Percentiles rank a stretch among this genome's conserved stretches.
These are phyloP conservation scores for Lasiodiplodia citricola DNA, from an alignment of 2,329 filamentous ascomycete species.

Conservation along the genomic window DNA sequence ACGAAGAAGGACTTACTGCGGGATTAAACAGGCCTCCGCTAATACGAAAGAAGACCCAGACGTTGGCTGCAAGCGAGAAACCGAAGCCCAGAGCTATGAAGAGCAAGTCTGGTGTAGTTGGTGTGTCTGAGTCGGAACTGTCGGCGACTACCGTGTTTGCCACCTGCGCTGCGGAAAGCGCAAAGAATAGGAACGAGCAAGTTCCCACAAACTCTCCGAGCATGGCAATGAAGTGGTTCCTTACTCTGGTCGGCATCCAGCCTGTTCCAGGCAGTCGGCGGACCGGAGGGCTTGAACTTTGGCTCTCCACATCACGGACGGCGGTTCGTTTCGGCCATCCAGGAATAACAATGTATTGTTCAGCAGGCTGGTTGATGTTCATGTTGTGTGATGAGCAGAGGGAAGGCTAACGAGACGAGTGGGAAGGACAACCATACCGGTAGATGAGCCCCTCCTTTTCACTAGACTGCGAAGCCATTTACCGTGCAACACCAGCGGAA, in stretches of 20 bases:
- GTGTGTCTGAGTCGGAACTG: constrained; percentile 1
- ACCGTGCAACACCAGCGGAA: not conserved
- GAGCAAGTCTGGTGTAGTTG: constrained; percentile 45
- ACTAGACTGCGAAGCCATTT: not conserved
- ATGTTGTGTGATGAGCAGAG: constrained; percentile 35
- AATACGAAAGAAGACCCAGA: constrained; percentile 48
- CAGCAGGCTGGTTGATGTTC: constrained; percentile 45
- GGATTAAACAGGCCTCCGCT: constrained; percentile 48
- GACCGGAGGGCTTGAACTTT: constrained; percentile 39
- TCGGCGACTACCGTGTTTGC: constrained; percentile 44
- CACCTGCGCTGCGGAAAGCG: constrained; percentile 47
- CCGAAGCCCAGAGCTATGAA: constrained; percentile 45
- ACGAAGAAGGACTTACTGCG: constrained; percentile 39
- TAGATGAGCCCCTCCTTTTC: not conserved
- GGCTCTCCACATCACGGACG: constrained; percentile 39
- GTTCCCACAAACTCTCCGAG: constrained; percentile 51
- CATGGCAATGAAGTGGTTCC: constrained; percentile 53
- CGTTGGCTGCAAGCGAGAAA: constrained; percentile 48
- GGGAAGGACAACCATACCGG: not conserved
- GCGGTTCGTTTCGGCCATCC: constrained; percentile 42
- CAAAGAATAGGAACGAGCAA: constrained; percentile 49
- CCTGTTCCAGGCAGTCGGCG: constrained; percentile 45
- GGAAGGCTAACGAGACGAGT: not conserved
- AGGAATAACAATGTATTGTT: constrained; percentile 44
- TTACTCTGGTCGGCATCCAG: constrained; percentile 50